These are phyloP conservation scores for Mycena latifolia DNA, from an alignment of 768 basidiomycete genomes.

Conservation along the genomic window DNA sequence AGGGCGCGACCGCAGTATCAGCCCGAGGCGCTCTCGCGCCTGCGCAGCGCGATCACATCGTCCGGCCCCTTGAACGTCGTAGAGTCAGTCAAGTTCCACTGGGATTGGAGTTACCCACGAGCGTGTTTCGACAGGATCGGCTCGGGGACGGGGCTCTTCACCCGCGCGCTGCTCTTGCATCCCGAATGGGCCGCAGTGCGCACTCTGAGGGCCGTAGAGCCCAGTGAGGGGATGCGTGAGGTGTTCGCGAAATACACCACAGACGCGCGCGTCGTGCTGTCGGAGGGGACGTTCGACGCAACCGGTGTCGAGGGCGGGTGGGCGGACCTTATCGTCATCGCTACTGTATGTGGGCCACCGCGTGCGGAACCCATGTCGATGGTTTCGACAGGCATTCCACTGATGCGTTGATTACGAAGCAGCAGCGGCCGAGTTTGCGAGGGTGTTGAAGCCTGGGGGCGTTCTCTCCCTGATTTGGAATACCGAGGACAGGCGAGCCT, in stretches of 20 bases:
- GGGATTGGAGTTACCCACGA: background rate
- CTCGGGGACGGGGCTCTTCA: slow-evolving; percentile 74
- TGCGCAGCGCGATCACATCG: slow-evolving; percentile 50
- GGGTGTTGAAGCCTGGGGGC: slow-evolving; percentile 68
- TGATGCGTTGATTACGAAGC: slow-evolving; percentile 71
- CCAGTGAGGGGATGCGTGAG: slow-evolving; percentile 73
- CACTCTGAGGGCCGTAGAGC: slow-evolving; percentile 67
- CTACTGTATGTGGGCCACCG: slow-evolving; percentile 49
- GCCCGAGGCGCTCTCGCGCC: slow-evolving; percentile 54
- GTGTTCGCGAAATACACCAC: slow-evolving; percentile 58
- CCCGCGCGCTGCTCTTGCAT: slow-evolving; percentile 67
- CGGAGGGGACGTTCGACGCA: slow-evolving; percentile 63
- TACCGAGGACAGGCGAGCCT: slow-evolving; percentile 42
- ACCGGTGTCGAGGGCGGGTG: slow-evolving; percentile 56
- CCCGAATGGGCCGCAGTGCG: slow-evolving; percentile 51
- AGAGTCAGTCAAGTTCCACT: slow-evolving; percentile 54
- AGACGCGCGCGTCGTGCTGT: slow-evolving; percentile 51
- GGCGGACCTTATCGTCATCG: slow-evolving; percentile 67
- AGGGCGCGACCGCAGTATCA: slow-evolving; percentile 75
- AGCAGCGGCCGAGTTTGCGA: slow-evolving; percentile 68
- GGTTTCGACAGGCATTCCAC: slow-evolving; percentile 68
- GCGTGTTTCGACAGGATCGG: slow-evolving; percentile 55
- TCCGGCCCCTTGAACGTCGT: slow-evolving; percentile 54
- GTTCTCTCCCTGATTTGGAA: slow-evolving; percentile 75
- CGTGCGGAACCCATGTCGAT: background rate